These are phyloP conservation scores for Furcasterigmium furcatum DNA, from an alignment of 2,329 filamentous ascomycete species.

Conservation along the genomic window DNA sequence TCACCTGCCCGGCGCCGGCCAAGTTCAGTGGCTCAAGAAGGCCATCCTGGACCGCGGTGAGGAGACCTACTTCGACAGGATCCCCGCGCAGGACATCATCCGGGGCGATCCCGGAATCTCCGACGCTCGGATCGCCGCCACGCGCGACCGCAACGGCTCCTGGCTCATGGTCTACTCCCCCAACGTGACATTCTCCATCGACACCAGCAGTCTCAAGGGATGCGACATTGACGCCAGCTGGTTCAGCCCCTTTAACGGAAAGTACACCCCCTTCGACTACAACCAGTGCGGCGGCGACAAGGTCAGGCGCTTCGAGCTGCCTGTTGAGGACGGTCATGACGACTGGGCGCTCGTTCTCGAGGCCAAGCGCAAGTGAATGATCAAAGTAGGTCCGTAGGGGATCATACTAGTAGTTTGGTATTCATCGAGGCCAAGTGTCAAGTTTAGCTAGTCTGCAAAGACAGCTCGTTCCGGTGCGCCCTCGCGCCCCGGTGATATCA, in stretches of 20 bases:
- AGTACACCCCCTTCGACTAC: slow-evolving; percentile 9
- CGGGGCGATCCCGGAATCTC: slow-evolving; percentile 8
- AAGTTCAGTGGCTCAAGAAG: slow-evolving; percentile 14
- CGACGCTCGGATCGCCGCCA: slow-evolving; percentile 12
- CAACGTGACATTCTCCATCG: slow-evolving; percentile 12
- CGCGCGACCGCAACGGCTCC: slow-evolving; percentile 9
- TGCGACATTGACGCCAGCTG: slow-evolving; percentile 12
- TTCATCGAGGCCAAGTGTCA: no score
- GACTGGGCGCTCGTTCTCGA: not conserved
- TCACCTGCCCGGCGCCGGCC: slow-evolving; percentile 11
- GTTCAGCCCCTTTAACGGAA: slow-evolving; percentile 10
- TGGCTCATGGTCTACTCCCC: slow-evolving; percentile 16
- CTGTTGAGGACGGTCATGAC: not conserved
- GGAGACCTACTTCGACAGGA: slow-evolving; percentile 8
- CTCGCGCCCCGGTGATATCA: no score
- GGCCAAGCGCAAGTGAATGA: no score
- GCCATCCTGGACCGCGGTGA: slow-evolving; percentile 13
- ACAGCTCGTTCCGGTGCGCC: no score
- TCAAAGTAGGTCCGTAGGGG: no score
- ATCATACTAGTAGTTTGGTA: no score
- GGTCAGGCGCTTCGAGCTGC: no score
- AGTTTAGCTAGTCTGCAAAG: no score
- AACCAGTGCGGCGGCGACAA: slow-evolving; percentile 5
- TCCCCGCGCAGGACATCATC: slow-evolving; percentile 11
- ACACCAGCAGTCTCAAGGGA: slow-evolving; percentile 7